These are phyloP conservation scores for Trichoderma lentiforme DNA, from an alignment of 2,329 filamentous ascomycete genomes.

Conservation along the genomic window DNA sequence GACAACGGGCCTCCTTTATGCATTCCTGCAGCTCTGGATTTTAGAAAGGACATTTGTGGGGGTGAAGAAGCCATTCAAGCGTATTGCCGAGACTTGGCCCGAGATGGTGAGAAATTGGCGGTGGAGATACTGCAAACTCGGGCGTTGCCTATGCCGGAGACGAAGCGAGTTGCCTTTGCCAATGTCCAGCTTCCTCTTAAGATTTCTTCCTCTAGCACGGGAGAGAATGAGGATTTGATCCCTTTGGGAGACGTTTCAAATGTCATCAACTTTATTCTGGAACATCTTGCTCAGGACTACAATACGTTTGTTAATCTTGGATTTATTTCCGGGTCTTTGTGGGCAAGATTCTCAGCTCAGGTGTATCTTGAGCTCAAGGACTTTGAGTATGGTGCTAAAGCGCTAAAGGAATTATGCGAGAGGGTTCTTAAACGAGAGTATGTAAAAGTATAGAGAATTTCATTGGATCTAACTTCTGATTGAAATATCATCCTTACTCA, in stretches of 20 bases:
- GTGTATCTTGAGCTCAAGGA: conserved; percentile 3
- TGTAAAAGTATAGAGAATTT: not conserved
- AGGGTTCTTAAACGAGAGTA: not conserved
- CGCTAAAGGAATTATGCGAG: not conserved
- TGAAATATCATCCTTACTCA: not conserved
- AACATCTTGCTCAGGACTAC: not conserved
- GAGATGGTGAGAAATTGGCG: not conserved
- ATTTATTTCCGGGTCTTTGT: not conserved
- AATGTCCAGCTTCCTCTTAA: conserved; percentile 5
- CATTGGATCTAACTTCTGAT: not conserved
- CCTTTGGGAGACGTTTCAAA: not conserved
- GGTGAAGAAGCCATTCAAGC: not conserved
- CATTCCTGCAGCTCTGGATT: not conserved
- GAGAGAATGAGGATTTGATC: not conserved
- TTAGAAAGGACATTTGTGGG: not conserved
- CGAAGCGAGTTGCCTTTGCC: conserved; percentile 5
- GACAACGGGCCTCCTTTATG: conserved; percentile 8
- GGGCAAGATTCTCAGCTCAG: conserved; percentile 7
- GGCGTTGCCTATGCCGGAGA: not conserved
- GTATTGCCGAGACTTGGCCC: not conserved
- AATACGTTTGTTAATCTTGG: conserved; percentile 1
- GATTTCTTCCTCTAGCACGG: not conserved
- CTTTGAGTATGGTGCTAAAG: not conserved
- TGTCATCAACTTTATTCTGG: not conserved
- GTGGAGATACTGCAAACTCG: not conserved